Percentiles rank a stretch among this genome's conserved stretches.
phyloP scores from a whole-genome alignment of 176 grass and related monocot genomes.

The Puya raimondii region DNA sequence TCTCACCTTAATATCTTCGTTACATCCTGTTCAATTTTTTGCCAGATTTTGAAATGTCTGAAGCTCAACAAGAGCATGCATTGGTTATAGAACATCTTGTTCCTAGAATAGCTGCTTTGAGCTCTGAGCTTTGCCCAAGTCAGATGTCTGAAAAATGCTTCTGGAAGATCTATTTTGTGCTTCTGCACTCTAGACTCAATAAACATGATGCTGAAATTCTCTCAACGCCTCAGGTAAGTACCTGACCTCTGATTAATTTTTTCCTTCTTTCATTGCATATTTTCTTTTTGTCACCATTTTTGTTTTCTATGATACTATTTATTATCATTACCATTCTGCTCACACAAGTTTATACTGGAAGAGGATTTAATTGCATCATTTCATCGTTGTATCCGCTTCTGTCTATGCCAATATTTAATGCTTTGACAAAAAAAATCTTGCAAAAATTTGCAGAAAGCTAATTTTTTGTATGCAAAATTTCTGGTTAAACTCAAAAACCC shows the following conservation, averaged over 20 bases:
- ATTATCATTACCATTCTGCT: no score
- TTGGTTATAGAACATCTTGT: slow-evolving; percentile 38
- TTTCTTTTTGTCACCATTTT: neutral
- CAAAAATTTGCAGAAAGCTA: no score
- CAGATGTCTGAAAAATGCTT: slow-evolving; percentile 74
- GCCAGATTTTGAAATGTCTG: slow-evolving; percentile 61
- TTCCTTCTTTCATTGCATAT: neutral
- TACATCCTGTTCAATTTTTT: neutral
- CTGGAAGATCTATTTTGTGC: slow-evolving; percentile 89
- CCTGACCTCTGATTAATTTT: neutral
- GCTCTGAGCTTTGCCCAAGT: slow-evolving; percentile 45
- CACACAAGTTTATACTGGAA: no score
- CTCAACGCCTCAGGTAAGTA: slow-evolving; percentile 48
- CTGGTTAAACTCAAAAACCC: no score
- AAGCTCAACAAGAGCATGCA: slow-evolving; percentile 55
- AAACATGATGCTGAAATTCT: slow-evolving; percentile 54
- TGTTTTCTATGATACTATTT: no score
- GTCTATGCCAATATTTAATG: no score
- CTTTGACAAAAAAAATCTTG: neutral
- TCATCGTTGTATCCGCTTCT: no score
- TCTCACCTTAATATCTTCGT: neutral
- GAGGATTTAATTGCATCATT: no score
- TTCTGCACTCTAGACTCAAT: slow-evolving; percentile 61
- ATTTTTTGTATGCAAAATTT: no score
- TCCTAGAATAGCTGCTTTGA: slow-evolving; percentile 39